phyloP scores from a whole-genome alignment of 2,329 filamentous ascomycete genomes.

The Pseudocercospora cruenta region DNA sequence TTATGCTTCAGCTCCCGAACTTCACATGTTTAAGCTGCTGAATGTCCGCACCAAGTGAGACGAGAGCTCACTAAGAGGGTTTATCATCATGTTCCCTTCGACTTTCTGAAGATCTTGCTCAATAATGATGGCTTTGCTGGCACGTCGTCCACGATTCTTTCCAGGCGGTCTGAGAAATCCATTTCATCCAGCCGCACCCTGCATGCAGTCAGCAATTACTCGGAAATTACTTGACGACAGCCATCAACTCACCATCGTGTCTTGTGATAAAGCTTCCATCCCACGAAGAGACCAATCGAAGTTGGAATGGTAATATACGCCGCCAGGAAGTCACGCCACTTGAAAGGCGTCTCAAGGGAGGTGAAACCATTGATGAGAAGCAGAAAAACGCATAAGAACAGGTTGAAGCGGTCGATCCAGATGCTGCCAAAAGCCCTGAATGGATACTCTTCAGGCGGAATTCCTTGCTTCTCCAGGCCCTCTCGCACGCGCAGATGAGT shows the following conservation, averaged over 20 bases:
- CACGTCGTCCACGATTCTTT: neutral
- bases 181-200: conserved; percentile 8
- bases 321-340: conserved; percentile 4
- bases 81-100: too few relatives aligned
- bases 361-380: conserved; percentile 10
- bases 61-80: too few relatives aligned
- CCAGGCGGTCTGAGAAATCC: conserved; percentile 7
- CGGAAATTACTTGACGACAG: neutral
- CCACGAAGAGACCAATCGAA: neutral
- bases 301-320: conserved; percentile 12
- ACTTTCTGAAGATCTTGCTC: neutral
- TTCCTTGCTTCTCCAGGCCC: neutral
- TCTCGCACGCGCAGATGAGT: conserved; percentile 4
- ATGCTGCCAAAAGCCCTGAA: conserved; percentile 6
- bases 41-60: too few relatives aligned
- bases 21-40: too few relatives aligned
- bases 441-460: neutral
- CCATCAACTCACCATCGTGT: neutral
- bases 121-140: neutral
- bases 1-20: too few relatives aligned
- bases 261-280: conserved; percentile 9
- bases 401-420: conserved; percentile 8
- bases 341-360: conserved; percentile 2
- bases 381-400: conserved; percentile 8
- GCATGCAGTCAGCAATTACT: neutral